Evolutionary conservation across 345 rosid genomes (phyloP).

Genomic region (Camelina laxa): DNA sequence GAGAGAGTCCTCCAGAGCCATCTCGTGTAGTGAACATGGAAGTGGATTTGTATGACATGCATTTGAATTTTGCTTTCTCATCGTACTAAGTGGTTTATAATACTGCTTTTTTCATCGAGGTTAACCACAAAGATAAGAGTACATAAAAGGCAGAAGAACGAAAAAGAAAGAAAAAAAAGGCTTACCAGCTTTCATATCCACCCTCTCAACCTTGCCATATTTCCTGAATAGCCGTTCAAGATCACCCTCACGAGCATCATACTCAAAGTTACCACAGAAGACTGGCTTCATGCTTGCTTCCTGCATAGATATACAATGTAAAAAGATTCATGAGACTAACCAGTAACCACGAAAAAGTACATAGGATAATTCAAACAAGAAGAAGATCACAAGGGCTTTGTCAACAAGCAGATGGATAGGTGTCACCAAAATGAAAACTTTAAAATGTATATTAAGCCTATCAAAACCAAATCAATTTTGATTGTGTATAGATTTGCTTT

Average conservation of each 20-base stretch:
- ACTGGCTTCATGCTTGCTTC: slow-evolving; percentile 76
- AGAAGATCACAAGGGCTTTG: not conserved
- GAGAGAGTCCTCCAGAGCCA: not conserved
- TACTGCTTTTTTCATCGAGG: slow-evolving; percentile 14
- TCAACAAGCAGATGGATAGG: not conserved
- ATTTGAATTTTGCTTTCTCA: slow-evolving; percentile 18
- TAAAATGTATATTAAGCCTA: not conserved
- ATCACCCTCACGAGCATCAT: slow-evolving; percentile 85
- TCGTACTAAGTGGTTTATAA: slow-evolving; percentile 12
- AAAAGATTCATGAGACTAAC: not conserved
- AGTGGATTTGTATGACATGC: slow-evolving; percentile 20
- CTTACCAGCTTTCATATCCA: slow-evolving; percentile 97
- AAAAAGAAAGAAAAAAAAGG: slow-evolving; percentile 2
- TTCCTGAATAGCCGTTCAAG: slow-evolving; percentile 84
- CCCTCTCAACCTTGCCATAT: slow-evolving; percentile 87
- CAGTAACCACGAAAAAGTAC: no score
- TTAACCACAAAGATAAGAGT: slow-evolving; percentile 9
- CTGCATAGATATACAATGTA: slow-evolving; percentile 14
- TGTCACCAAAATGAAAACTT: slow-evolving; percentile 5
- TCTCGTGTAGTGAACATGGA: slow-evolving; percentile 6
- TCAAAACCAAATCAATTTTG: not conserved
- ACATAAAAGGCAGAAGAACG: not conserved
- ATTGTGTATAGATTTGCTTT: not conserved
- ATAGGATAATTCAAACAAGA: not conserved
- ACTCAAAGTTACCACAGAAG: slow-evolving; percentile 95